Evolutionary conservation across 306 rosid genomes (phyloP), one percentile per base, ranked within the genome.

Genomic region (Vigna angularis): DNA sequence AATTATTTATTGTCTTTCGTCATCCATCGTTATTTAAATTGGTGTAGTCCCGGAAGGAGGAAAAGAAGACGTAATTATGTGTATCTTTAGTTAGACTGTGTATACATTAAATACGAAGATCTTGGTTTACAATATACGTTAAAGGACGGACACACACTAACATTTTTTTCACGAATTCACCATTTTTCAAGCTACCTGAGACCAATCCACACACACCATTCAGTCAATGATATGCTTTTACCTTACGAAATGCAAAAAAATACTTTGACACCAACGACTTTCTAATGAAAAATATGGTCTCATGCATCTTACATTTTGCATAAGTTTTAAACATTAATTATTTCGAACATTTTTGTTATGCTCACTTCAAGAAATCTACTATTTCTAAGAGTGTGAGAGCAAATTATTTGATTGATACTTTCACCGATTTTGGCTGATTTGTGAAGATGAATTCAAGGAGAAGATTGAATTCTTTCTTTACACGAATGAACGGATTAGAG

Each of bases 101-200:
- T 42, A 47, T 6, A 44, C 65, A 10, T 57, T 53, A 51, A 72
- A 18, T 61, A 15, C 42, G 48, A 28, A 40, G 71, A 73, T 78
- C 73, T 66, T 75, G 52, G 66, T 62, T 70, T 45, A 82, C 78
- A 63, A 3, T 49, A 63, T 52, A 70, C 78, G 69, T 44, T 62
- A 76, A 32, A 42, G 2, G 62, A 38, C 61, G 63, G 81, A 58
- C 77, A 20, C 5, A 7, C 55, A 45, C 36, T 28, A 61, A 75
- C 22, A 30, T 10, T n/a, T 74, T 20, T 58, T 18, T 20, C 28
- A 26, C 28, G 3, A 57, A 28, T 44, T 9, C 26, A 45, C 34
- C 75, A 51, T 58, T 42, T 75, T 74, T 28, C 32, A 32, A 14
- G 26, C n/a, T 51, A 61, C 9, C 3, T 32, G 4, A 36, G 65